Conservation (phyloP, 768 basidiomycete genomes). For the Podaxis pistillaris region DNA sequence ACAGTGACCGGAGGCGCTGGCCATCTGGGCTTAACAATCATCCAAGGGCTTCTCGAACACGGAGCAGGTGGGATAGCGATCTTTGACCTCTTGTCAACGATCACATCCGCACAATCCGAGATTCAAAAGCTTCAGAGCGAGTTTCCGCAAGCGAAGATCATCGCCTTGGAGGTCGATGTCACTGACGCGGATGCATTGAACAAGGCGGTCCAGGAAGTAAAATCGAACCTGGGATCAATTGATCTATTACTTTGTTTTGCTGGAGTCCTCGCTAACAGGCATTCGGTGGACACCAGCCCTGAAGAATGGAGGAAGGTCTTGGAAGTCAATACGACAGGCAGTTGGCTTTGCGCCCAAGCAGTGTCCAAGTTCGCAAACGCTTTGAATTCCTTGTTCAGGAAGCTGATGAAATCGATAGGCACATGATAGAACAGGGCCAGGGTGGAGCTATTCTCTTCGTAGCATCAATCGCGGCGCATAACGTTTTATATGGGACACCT, state of each 20-base stretch:
- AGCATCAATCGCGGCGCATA: conserved; percentile 43
- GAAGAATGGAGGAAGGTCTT: conserved; percentile 36
- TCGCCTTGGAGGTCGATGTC: conserved; percentile 34
- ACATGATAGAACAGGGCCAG: conserved; percentile 40
- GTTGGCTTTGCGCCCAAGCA: conserved; percentile 43
- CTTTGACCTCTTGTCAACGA: conserved; percentile 27
- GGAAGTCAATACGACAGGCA: conserved; percentile 45
- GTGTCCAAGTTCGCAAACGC: conserved; percentile 28
- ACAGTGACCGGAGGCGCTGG: conserved; percentile 48
- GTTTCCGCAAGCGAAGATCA: conserved; percentile 34
- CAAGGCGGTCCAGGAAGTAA: conserved; percentile 24
- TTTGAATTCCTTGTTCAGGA: neutral
- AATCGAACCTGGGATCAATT: conserved; percentile 28
- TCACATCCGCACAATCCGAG: conserved; percentile 22
- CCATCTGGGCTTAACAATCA: conserved; percentile 33
- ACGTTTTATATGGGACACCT: conserved; percentile 39
- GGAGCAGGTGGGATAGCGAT: conserved; percentile 34
- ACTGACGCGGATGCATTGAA: conserved; percentile 30
- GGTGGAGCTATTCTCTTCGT: conserved; percentile 42
- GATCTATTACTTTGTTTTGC: conserved; percentile 42
- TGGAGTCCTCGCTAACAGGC: conserved; percentile 34
- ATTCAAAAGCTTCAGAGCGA: conserved; percentile 21
- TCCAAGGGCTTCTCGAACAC: conserved; percentile 41
- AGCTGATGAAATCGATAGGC: conserved; percentile 21
- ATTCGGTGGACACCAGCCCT: conserved; percentile 29